Conservation (phyloP, 768 basidiomycete genomes). For the Fibroporia radiculosa region DNA sequence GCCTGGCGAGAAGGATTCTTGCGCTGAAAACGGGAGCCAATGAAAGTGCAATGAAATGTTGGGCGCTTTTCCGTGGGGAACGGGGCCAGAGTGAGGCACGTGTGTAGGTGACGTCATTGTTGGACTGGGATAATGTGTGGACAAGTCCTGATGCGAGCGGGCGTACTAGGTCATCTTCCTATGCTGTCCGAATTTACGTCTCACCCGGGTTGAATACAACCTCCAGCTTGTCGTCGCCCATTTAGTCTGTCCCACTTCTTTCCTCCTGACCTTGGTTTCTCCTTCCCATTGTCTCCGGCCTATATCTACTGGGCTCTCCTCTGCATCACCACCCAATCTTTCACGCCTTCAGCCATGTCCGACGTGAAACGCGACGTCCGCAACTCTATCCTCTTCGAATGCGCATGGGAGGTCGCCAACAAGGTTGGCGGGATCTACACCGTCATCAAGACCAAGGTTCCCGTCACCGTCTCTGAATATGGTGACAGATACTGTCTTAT, state of each 20-base stretch:
- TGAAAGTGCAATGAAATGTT: no score
- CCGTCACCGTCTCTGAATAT: slow-evolving; percentile 94
- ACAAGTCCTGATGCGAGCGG: no score
- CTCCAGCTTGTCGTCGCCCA: not conserved
- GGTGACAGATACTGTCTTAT: slow-evolving; percentile 94
- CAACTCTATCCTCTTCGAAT: slow-evolving; percentile 83
- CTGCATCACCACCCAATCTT: not conserved
- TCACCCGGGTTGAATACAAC: no score
- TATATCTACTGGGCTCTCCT: not conserved
- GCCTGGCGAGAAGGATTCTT: no score
- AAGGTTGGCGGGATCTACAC: slow-evolving; percentile 99
- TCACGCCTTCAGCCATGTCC: slow-evolving; percentile 18
- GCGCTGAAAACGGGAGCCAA: no score
- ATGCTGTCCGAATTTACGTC: no score
- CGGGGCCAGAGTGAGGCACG: no score
- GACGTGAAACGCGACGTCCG: slow-evolving; percentile 60
- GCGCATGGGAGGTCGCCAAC: slow-evolving; percentile 98
- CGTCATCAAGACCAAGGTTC: slow-evolving; percentile 99
- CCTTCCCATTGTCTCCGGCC: not conserved
- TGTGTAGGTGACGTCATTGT: no score
- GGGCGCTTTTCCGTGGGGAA: no score
- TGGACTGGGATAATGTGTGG: no score
- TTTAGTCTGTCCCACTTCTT: not conserved
- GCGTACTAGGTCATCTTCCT: no score
- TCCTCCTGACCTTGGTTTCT: not conserved